phyloP scores from a whole-genome alignment of 1,139 yeast genomes.

The Cylindricascospora bacillispora region DNA sequence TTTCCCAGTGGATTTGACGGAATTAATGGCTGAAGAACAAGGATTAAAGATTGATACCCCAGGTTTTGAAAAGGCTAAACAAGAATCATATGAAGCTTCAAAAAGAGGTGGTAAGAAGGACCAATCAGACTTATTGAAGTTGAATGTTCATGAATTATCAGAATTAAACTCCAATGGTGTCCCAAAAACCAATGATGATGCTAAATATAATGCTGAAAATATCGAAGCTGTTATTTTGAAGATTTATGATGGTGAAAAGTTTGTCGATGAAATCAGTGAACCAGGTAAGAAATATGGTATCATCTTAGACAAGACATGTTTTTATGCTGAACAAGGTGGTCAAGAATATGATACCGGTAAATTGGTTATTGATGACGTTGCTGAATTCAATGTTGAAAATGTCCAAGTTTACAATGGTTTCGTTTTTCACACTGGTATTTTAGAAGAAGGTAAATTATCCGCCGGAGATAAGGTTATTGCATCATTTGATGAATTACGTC shows the following conservation, averaged over 20 bases:
- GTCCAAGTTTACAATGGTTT: conserved; percentile 91
- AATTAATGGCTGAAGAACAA: conserved; percentile 97
- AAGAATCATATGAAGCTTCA: conserved; percentile 86
- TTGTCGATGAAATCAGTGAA: conserved; percentile 37
- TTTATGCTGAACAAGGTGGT: conserved; percentile 99
- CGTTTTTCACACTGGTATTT: conserved; percentile 83
- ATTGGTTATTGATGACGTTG: conserved; percentile 72
- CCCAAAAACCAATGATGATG: conserved; percentile 71
- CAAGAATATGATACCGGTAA: conserved; percentile 95
- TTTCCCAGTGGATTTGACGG: conserved; percentile 95
- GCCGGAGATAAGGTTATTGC: conserved; percentile 68
- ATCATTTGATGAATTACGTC: conserved; percentile 81
- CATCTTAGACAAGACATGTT: conserved; percentile 77
- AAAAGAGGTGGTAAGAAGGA: conserved; percentile 72
- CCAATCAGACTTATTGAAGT: conserved; percentile 48
- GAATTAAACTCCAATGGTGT: conserved; percentile 44
- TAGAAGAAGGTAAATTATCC: conserved; percentile 61
- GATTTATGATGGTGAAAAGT: conserved; percentile 55
- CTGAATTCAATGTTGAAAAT: conserved; percentile 81
- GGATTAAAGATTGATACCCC: conserved; percentile 86
- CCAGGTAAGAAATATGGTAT: conserved; percentile 57
- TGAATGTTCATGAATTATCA: conserved; percentile 83
- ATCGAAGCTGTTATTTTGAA: conserved; percentile 54
- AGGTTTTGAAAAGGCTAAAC: conserved; percentile 82
- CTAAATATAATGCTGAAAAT: conserved; percentile 58